Evolutionary conservation across 257 asterid genomes (phyloP).

Genomic region (Solanum sitiens): DNA sequence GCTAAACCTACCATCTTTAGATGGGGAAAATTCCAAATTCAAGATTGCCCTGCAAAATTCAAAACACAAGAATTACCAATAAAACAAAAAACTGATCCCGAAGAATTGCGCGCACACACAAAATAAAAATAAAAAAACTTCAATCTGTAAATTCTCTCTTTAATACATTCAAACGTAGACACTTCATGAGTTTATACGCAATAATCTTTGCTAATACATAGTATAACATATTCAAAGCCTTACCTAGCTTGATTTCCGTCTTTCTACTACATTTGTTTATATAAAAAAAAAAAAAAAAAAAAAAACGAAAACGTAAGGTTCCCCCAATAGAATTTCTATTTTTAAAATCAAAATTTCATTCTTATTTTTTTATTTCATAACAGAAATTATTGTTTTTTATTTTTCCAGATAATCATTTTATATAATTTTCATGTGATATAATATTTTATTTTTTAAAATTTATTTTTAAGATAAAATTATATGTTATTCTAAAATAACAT

Average conservation of each 20-base stretch:
- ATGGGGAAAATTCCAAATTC: neutral
- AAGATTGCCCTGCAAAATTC: neutral
- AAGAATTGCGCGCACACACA: neutral
- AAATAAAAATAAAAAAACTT: neutral
- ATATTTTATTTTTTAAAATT: no score
- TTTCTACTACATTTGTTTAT: neutral
- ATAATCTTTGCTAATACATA: neutral
- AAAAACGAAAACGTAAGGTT: no score
- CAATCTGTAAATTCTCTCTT: neutral
- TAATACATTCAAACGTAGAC: neutral
- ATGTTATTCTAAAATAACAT: no score
- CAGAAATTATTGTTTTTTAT: no score
- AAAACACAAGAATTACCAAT: neutral
- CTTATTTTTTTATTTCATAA: no score
- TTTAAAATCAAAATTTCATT: no score
- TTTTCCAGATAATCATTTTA: no score
- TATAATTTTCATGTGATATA: no score
- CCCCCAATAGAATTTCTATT: no score
- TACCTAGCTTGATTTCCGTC: neutral
- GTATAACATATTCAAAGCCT: neutral
- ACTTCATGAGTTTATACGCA: neutral
- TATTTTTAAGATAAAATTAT: no score
- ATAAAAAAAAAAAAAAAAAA: neutral
- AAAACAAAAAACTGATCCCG: neutral
- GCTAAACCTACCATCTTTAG: neutral